Base-by-base conservation (phyloP, 108 stramenopile species). In the Stephanodiscus triporus region DNA sequence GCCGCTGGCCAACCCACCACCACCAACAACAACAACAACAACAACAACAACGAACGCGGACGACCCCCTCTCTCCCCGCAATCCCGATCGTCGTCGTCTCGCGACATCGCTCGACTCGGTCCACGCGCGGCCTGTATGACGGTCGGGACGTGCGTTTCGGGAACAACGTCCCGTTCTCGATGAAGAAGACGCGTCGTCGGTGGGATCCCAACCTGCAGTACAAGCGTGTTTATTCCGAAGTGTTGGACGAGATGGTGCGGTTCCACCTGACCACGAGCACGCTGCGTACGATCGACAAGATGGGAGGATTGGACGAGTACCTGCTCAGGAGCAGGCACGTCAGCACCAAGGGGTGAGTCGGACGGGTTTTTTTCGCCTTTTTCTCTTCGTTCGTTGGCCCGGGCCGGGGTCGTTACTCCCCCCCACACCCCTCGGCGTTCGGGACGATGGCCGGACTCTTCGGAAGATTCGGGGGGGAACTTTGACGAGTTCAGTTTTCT, bases 261-360 rank as follows among this genome's bases (percentile, higher is more conserved):
- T 96, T 96, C 69, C 88, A 92, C 74, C 30, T 96, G 34, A 96
- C 95, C 49, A 73, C 95, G 9, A 64, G 76, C 17, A 83, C 95
- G 2, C 66, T 96, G 37, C 81, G 92, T 2, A 82, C 76, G 27
- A 96, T 96, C 64, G 95, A 96, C 80, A 91, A 88, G 73, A 72
- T 63, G 8, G 95, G 95, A 0, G 92, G 92, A 47, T 73, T 96
- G 75, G 95, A 96, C 69, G 80, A 88, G 54, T 96, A 96, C 71
- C 70, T 96, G 9, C 53, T 96, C 62, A 84, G 68, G 49, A 89
- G 83, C 66, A 81, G 84, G 34, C 77, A 91, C 63, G 84, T 88
- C 34, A 62, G 19, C 55, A 72, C 64, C n/a, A 78, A 66, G 72
- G 77, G 62, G 75, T 70, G 69, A 70, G 75, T 75, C 4, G 27